Conservation (phyloP, 208 protist species). For the Crithidia mellificae region DNA sequence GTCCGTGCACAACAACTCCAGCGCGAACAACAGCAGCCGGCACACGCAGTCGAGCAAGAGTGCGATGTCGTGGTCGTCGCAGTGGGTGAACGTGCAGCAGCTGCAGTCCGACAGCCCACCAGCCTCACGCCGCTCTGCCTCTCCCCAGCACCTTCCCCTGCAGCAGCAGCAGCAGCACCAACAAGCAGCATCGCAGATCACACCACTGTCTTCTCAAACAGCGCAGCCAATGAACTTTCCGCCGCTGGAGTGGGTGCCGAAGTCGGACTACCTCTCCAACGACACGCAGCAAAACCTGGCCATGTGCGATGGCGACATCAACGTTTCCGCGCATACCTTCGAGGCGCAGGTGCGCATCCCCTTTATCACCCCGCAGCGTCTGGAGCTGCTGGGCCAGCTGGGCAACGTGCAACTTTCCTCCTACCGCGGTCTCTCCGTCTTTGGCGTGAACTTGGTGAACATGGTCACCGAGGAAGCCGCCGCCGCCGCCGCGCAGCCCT, state of each 20-base stretch:
- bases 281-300: slow-evolving; percentile 30
- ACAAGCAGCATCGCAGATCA: not conserved
- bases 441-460: slow-evolving; percentile 66
- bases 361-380: slow-evolving; percentile 67
- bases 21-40: slow-evolving; percentile 12
- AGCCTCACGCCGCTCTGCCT: not conserved
- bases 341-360: slow-evolving; percentile 53
- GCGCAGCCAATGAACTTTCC: slow-evolving; percentile 1
- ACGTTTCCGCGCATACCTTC: slow-evolving; percentile 26
- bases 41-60: slow-evolving; percentile 14
- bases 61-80: slow-evolving; percentile 16
- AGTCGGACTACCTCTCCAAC: slow-evolving; percentile 23
- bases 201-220: not conserved
- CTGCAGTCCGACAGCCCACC: not conserved
- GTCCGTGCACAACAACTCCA: slow-evolving; percentile 14
- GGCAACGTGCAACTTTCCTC: slow-evolving; percentile 57
- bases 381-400: slow-evolving; percentile 51
- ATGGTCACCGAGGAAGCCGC: slow-evolving; percentile 56
- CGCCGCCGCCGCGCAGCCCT: slow-evolving; percentile 30
- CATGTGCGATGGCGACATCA: slow-evolving; percentile 35
- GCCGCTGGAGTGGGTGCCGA: slow-evolving; percentile 16
- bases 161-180: not conserved
- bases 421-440: slow-evolving; percentile 50
- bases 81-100: slow-evolving; percentile 9
- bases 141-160: not conserved